phyloP scores from a whole-genome alignment of 176 grass and related monocot genomes.

The Cymbopogon citratus region DNA sequence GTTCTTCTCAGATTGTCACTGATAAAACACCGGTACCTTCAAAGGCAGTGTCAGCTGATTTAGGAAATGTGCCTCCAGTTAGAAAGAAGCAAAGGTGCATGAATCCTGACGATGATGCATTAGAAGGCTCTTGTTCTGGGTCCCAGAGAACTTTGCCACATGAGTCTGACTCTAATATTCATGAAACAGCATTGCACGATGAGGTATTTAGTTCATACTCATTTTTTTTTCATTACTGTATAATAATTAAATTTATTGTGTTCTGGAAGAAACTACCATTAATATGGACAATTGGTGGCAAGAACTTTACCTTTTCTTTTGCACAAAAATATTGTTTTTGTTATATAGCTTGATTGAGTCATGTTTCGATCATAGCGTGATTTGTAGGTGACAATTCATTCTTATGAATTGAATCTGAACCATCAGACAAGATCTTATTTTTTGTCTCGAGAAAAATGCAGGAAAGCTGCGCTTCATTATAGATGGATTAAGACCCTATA shows the following conservation, averaged over 20 bases:
- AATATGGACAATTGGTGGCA: neutral
- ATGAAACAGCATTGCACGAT: neutral
- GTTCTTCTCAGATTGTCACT: neutral
- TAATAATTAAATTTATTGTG: neutral
- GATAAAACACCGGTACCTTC: constrained; percentile 1
- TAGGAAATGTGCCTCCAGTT: neutral
- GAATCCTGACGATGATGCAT: constrained; percentile 10
- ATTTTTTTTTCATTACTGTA: neutral
- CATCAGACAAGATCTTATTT: neutral
- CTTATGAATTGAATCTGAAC: neutral
- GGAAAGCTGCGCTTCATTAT: too few relatives aligned
- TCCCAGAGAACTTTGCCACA: neutral
- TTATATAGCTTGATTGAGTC: constrained; percentile 17
- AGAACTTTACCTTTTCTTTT: neutral
- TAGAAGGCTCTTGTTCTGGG: constrained; percentile 26
- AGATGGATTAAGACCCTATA: too few relatives aligned
- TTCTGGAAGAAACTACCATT: neutral
- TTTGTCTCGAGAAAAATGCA: too few relatives aligned
- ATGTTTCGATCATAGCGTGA: neutral
- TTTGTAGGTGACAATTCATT: neutral
- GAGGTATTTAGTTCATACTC: constrained; percentile 25
- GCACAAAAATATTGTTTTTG: neutral
- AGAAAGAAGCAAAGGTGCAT: constrained; percentile 14
- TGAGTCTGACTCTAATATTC: constrained; percentile 4
- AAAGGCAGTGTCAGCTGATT: constrained; percentile 6